These are phyloP conservation scores for Sanghuangporus sanghuang DNA, from an alignment of 1,284 basidiomycete genomes.

Conservation along the genomic window DNA sequence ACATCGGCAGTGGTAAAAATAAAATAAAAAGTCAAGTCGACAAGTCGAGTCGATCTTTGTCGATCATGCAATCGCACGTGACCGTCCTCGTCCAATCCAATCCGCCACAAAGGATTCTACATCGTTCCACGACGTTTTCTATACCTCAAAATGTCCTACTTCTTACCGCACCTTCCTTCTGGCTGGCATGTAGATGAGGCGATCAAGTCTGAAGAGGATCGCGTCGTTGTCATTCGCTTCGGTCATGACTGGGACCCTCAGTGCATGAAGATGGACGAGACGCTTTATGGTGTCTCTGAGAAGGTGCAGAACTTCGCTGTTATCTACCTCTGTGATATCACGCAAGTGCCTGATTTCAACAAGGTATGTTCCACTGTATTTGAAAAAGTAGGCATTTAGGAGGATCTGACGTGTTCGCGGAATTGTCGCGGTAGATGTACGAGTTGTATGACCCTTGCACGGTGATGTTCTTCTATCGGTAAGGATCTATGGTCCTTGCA, in stretches of 20 bases:
- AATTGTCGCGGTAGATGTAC: slow-evolving; percentile 62
- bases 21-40: not conserved
- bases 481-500: slow-evolving; percentile 23
- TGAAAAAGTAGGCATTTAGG: not conserved
- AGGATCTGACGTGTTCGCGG: not conserved
- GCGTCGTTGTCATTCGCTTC: slow-evolving; percentile 93
- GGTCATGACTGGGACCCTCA: slow-evolving; percentile 93
- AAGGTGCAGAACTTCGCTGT: slow-evolving; percentile 99
- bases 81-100: no score
- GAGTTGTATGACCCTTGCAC: slow-evolving; percentile 94
- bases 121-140: not conserved
- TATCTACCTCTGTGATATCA: slow-evolving; percentile 94
- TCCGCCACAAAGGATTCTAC: not conserved
- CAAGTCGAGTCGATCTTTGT: no score
- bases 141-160: slow-evolving; percentile 60
- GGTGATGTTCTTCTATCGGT: slow-evolving; percentile 98
- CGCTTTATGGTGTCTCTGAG: slow-evolving; percentile 87
- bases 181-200: slow-evolving; percentile 98
- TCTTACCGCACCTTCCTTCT: slow-evolving; percentile 87
- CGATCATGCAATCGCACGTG: no score
- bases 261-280: slow-evolving; percentile 99
- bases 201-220: slow-evolving; percentile 96
- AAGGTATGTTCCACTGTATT: slow-evolving; percentile 55
- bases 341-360: slow-evolving; percentile 97
- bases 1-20: not conserved